Base-by-base conservation (phyloP, 371 early-diverging fungal genomes). In the Parasitella parasitica region DNA sequence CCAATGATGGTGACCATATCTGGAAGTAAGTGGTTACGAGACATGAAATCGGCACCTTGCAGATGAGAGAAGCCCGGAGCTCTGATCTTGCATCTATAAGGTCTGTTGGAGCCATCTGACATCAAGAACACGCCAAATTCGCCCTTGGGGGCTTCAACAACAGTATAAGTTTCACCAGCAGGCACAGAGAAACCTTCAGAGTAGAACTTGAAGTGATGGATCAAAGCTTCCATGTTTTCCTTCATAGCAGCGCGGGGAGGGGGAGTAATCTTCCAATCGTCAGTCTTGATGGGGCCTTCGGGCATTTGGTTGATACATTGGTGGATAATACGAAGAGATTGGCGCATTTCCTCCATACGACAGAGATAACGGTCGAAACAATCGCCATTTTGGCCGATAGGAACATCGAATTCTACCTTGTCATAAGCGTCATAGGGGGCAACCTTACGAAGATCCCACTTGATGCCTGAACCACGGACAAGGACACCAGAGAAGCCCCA, bases 341-440 rank as follows among this genome's bases (percentile, higher is more conserved):
- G 97, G 62, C 98, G 91, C 98, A 98, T 98, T 78, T 98, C 98
- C 81, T 97, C 97, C 66, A 94, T 93, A 81, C 98, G 95, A 81
- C 92, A 90, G 71, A 97, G 73, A 78, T 92, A 98, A 54, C 98
- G 90, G 73, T 97, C 97, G 73, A 92, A 98, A 75, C 92, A 94
- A 75, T 98, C 98, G 66, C 98, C 98, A 67, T 91, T 91, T 57
- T 86, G 87, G 26, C 98, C 98, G 48, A 98, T 84, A 13, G 98
- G 97, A 24, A 98, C 92, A 71, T 98, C 97, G 74, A 98, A 98
- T 70, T 97, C 95, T 60, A 97, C 82, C 36, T 91, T 76, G 67
- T 88, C 95, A 74, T 98, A 98, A 36, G 95, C 97, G 77, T 98
- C 98, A 72, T 96, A 97, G 2, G 97, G 97, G 61, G 83, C 82